Percentiles rank a stretch among this genome's conserved stretches.
Evolutionary conservation across 495 filamentous ascomycete species (phyloP).

Genomic region (Acidiella bohemica): DNA sequence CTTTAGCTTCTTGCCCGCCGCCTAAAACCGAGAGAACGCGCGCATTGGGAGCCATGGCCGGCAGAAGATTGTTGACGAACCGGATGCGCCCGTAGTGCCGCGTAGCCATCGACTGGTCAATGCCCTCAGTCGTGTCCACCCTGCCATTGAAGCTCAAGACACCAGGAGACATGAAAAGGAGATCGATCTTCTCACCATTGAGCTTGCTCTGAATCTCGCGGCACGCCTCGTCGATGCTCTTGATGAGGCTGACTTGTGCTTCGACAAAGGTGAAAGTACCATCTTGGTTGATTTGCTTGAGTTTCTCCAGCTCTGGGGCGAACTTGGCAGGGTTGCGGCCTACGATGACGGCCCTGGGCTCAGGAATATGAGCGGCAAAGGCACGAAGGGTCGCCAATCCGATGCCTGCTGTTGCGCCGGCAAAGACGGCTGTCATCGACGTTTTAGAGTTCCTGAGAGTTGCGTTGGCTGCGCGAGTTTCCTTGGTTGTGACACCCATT

Average conservation of each 20-base stretch:
- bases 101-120: constrained; percentile 24
- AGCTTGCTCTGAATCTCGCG: constrained; percentile 10
- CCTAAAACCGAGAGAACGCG: constrained; percentile 19
- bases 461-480: constrained; percentile 12
- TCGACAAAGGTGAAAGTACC: constrained; percentile 18
- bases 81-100: constrained; percentile 32
- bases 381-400: constrained; percentile 27
- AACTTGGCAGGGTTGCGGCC: constrained; percentile 21
- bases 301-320: constrained; percentile 1
- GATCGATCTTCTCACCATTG: constrained; percentile 14
- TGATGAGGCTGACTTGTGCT: constrained; percentile 18
- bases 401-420: constrained; percentile 33
- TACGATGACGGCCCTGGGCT: constrained; percentile 30
- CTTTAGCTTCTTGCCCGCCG: constrained; percentile 17
- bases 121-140: constrained; percentile 21
- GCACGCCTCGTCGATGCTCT: constrained; percentile 10
- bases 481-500: constrained; percentile 10
- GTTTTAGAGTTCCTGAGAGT: constrained; percentile 3
- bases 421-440: constrained; percentile 26
- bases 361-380: constrained; percentile 24
- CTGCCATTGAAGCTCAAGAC: constrained; percentile 14
- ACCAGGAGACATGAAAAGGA: constrained; percentile 25
- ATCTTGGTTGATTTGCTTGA: constrained; percentile 10
- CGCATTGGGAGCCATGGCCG: constrained; percentile 22
- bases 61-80: constrained; percentile 29